Base-by-base conservation (phyloP, 345 rosid genomes). In the Rhodamnia rubescens region DNA sequence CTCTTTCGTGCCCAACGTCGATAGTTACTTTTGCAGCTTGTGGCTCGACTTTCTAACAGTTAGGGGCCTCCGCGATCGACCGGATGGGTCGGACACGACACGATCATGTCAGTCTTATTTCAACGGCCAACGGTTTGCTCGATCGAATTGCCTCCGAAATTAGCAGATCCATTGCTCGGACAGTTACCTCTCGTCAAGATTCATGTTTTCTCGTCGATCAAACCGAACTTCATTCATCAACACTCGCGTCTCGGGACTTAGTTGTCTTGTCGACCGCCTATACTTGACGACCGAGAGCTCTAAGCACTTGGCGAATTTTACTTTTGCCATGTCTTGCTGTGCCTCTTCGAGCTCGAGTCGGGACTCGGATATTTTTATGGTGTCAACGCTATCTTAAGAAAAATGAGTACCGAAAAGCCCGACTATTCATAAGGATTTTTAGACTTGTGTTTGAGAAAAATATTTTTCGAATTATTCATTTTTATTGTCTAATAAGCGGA, bases 231-330 rank as follows among this genome's bases (percentile, higher is more conserved):
- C 12, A 32, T 64, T 64, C 75, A 8, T 4, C 40, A 0, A 8
- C 22, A 16, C 75, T 64, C 42, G 4, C 21, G 0, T 64, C 42
- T 29, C 1, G 0, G 8, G 40, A 32, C 21, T 29, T 0, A 1
- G 22, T 8, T 0, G 2, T 15, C 4, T 29, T 14, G 21, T 61
- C 42, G 3, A 59, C 0, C 2, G 5, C 14, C 21, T 59, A 14
- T 59, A 27, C 29, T 54, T 7, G 7, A 9, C 3, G 26, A 21
- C 11, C 8, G 29, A 7, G 11, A 29, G 22, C 11, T 29, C 20
- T 15, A 10, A 4, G 16, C 74, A 61, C 2, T 0, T 15, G 8
- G 2, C 4, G 40, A 61, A 15, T 61, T 61, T 15, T 61, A 7
- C 32, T 61, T 14, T 2, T 15, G 1, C 9, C 74, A 64, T 4